phyloP scores from a whole-genome alignment of 257 asterid species.

The Solanum pinnatisectum region DNA sequence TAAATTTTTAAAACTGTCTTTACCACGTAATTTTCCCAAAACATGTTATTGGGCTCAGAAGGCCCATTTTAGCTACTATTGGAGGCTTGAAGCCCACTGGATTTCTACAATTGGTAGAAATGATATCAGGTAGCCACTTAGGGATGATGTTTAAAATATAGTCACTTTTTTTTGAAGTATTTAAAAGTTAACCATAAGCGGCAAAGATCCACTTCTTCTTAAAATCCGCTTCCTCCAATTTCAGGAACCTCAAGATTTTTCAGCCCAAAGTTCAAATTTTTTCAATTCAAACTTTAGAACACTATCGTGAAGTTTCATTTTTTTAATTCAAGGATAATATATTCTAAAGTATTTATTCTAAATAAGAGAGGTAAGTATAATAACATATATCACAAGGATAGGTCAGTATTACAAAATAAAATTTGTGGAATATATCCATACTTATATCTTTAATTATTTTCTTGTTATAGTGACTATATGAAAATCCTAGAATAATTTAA shows the following conservation, averaged over 20 bases:
- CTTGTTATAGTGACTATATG: too few relatives aligned
- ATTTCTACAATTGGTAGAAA: not conserved
- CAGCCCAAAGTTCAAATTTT: not conserved
- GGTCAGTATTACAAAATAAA: too few relatives aligned
- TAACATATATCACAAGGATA: too few relatives aligned
- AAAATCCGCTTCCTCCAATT: too few relatives aligned
- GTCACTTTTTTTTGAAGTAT: fast-evolving
- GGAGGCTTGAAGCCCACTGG: not conserved
- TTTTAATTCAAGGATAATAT: too few relatives aligned
- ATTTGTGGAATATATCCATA: too few relatives aligned
- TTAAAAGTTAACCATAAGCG: not conserved
- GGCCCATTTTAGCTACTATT: not conserved
- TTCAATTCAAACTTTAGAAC: not conserved
- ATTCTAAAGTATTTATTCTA: too few relatives aligned
- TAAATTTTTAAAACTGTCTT: not conserved
- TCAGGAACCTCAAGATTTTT: too few relatives aligned
- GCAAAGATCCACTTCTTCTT: too few relatives aligned
- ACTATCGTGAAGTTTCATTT: not conserved
- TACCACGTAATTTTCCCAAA: not conserved
- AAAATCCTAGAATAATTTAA: too few relatives aligned
- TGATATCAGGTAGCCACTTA: not conserved
- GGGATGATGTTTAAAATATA: not conserved
- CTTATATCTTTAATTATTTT: too few relatives aligned
- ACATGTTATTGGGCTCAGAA: not conserved
- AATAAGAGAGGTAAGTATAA: too few relatives aligned